Base-by-base conservation (phyloP, 805 yeast species). In the Ogataea allantospora region DNA sequence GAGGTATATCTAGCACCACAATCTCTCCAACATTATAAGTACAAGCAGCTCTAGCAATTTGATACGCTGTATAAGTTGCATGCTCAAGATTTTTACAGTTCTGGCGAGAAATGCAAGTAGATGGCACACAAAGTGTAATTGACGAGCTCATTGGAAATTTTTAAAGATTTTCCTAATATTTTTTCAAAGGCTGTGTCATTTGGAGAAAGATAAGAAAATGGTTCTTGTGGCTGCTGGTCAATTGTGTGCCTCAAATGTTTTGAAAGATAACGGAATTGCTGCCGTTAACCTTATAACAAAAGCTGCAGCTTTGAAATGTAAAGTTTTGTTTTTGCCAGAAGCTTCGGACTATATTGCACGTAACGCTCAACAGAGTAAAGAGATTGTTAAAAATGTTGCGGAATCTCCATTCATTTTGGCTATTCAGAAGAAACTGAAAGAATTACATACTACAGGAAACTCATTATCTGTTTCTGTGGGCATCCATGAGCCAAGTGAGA, bases 321-420 rank as follows among this genome's bases (percentile, higher is more conserved):
- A 73, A 45, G 77, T 87, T 3, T 66, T 93, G 5, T 88, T 93
- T 54, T 71, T 91, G 30, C 98, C 98, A 2, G 99, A 91, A 58
- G 98, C 98, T 0, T 73, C 93, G 4, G 98, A 91, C 58, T 91
- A 88, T 58, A 71, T 91, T 26, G 81, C 95, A 5, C 68, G 77
- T 35, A 77, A 77, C 53, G 81, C 89, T 2, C 58, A 51, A 1
- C 89, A 87, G 48, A 80, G 95, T 1, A 67, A 70, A 35, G 48
- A 65, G 18, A 63, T 91, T n/a, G 88, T 83, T 0, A 55, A 67
- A 27, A 42, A 72, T 10, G 66, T 71, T 18, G 62, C 65, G 2
- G 55, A 65, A 33, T 59, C 73, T 11, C 58, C 65, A 31, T 77
- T 73, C 48, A 50, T 70, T 30, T 42, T 54, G 32, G 71, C 65